These are phyloP conservation scores for Trichoderma koningiopsis DNA, from an alignment of 2,329 filamentous ascomycete genomes.

Conservation along the genomic window DNA sequence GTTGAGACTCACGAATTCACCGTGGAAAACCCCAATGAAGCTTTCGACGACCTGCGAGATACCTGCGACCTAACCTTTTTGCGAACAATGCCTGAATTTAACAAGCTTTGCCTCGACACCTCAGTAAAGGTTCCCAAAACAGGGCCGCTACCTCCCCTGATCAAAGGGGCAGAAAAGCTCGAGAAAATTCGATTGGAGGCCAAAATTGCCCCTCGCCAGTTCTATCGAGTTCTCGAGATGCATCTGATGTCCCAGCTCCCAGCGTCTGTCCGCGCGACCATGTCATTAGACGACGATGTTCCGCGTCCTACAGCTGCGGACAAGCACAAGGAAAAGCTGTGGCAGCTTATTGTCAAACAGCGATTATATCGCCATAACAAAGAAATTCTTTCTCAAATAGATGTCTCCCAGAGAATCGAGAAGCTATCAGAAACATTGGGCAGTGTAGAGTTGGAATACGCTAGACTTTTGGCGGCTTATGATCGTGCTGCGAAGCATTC, in stretches of 20 bases:
- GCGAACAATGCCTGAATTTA: conserved; percentile 60
- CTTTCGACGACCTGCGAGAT: conserved; percentile 79
- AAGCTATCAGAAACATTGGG: conserved; percentile 71
- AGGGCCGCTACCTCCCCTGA: conserved; percentile 50
- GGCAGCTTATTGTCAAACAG: conserved; percentile 75
- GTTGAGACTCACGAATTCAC: conserved; percentile 78
- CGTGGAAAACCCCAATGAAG: conserved; percentile 90
- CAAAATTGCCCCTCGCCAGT: conserved; percentile 79
- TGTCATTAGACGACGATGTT: conserved; percentile 47
- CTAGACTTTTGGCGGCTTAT: conserved; percentile 58
- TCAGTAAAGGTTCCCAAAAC: conserved; percentile 51
- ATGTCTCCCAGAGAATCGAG: conserved; percentile 66
- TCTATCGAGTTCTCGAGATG: conserved; percentile 74
- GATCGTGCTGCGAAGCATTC: conserved; percentile 44
- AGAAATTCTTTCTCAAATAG: conserved; percentile 70
- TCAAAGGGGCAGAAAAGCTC: conserved; percentile 60
- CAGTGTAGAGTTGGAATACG: conserved; percentile 72
- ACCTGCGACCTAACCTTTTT: conserved; percentile 70
- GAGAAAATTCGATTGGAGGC: conserved; percentile 59
- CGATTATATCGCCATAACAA: conserved; percentile 75
- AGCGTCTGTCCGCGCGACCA: conserved; percentile 55
- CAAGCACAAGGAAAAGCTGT: conserved; percentile 67
- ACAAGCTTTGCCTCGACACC: conserved; percentile 57
- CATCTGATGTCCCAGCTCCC: conserved; percentile 66
- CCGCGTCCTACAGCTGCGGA: conserved; percentile 54